Evolutionary conservation across 208 protist genomes (phyloP).

Genomic region (Naegleria fowleri): DNA sequence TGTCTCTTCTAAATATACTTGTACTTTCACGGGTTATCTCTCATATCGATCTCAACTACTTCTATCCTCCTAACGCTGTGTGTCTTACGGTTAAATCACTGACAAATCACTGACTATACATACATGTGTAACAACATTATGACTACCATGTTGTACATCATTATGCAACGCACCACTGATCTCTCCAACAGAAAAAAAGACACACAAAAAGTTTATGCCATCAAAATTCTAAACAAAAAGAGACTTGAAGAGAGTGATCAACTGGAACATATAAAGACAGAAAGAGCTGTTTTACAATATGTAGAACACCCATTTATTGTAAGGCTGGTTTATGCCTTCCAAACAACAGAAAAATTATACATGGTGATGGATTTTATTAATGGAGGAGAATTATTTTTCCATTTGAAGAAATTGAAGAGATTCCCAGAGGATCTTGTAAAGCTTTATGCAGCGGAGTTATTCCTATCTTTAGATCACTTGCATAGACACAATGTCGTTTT

Average conservation of each 20-base stretch:
- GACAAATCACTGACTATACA: too few species aligned
- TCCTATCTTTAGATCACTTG: conserved; percentile 73
- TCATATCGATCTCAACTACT: too few species aligned
- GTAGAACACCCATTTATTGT: conserved; percentile 59
- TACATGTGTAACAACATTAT: too few species aligned
- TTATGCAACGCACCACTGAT: background rate
- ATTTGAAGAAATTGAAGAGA: conserved; percentile 72
- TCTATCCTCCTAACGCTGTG: too few species aligned
- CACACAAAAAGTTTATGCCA: conserved; percentile 45
- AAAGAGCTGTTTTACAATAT: conserved; percentile 39
- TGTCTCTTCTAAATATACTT: too few species aligned
- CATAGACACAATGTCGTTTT: conserved; percentile 73
- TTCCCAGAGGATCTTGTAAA: conserved; percentile 68
- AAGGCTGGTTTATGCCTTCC: conserved; percentile 44
- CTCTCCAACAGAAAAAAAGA: conserved; percentile 14
- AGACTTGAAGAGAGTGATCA: conserved; percentile 22
- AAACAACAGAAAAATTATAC: conserved; percentile 51
- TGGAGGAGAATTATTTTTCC: conserved; percentile 72
- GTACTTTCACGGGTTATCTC: too few species aligned
- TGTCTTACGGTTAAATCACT: too few species aligned
- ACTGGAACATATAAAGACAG: conserved; percentile 61
- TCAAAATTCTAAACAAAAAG: conserved; percentile 48
- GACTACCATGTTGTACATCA: too few species aligned
- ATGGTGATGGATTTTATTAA: conserved; percentile 56
- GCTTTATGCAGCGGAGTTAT: conserved; percentile 78